Evolutionary conservation across 2,329 filamentous ascomycete species (phyloP).

Genomic region (Penicillium brasilianum): DNA sequence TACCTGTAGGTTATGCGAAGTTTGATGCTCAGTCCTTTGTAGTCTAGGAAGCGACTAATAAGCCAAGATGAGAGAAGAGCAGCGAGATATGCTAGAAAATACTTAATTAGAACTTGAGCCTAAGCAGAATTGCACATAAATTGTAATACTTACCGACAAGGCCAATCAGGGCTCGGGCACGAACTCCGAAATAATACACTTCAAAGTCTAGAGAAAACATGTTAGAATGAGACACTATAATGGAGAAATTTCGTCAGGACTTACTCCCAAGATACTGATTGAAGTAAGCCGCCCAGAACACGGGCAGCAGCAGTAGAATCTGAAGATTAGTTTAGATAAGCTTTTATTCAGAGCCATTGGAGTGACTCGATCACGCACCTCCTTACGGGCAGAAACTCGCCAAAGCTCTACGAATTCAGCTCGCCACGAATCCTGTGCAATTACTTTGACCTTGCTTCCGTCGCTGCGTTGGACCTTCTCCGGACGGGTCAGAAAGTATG

Average conservation of each 20-base stretch:
- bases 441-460: constrained; percentile 46
- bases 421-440: constrained; percentile 46
- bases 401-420: constrained; percentile 48
- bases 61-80: constrained; percentile 52
- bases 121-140: background rate
- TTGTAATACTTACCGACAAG: constrained; percentile 42
- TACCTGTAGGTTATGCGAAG: constrained; percentile 48
- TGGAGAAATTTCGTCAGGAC: background rate
- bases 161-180: constrained; percentile 55
- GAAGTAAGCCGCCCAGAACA: constrained; percentile 54
- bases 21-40: constrained; percentile 45
- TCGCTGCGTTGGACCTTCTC: constrained; percentile 52
- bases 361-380: constrained; percentile 20
- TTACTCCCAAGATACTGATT: constrained; percentile 50
- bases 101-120: background rate
- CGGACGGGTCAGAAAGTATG: constrained; percentile 46
- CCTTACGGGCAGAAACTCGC: constrained; percentile 29
- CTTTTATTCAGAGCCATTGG: background rate
- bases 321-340: constrained; percentile 23
- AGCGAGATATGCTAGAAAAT: constrained; percentile 42
- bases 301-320: constrained; percentile 48
- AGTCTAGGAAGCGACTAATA: constrained; percentile 54
- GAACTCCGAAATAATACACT: constrained; percentile 55
- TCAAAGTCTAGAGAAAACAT: constrained; percentile 50
- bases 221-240: constrained; percentile 9